phyloP scores from a whole-genome alignment of 345 rosid genomes.

The Cardiospermum halicacabum region DNA sequence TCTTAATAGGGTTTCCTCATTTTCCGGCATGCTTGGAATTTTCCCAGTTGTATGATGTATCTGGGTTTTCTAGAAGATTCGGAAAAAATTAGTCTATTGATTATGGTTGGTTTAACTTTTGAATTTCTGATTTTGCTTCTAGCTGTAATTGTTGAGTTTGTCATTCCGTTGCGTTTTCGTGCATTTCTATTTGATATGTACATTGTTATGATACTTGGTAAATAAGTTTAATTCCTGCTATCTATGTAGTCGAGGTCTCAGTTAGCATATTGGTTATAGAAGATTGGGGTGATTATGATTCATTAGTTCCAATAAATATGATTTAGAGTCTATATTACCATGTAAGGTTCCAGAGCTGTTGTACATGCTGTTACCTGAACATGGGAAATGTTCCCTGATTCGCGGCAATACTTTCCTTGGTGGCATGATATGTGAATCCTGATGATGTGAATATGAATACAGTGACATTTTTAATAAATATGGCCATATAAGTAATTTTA shows the following conservation, averaged over 20 bases:
- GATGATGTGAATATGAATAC: not conserved
- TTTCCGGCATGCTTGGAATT: constrained; percentile 9
- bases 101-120: not conserved
- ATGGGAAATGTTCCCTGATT: not conserved
- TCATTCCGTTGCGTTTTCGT: not conserved
- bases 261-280: not conserved
- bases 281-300: not conserved
- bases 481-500: not conserved
- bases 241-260: not conserved
- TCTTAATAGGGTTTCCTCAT: constrained; percentile 20
- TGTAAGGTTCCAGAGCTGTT: not conserved
- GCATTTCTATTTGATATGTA: not conserved
- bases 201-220: constrained; percentile 1
- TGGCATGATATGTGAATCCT: not conserved
- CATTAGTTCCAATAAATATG: not conserved
- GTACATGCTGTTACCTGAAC: not conserved
- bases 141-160: constrained; percentile 10
- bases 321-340: not conserved
- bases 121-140: constrained; percentile 13
- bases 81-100: constrained; percentile 1
- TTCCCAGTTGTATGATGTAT: constrained; percentile 6
- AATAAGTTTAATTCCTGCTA: not conserved
- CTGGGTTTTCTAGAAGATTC: not conserved
- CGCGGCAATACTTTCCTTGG: not conserved
- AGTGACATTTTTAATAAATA: constrained; percentile 4